phyloP scores from a whole-genome alignment of 345 rosid genomes.

The Eutrema yunnanense region DNA sequence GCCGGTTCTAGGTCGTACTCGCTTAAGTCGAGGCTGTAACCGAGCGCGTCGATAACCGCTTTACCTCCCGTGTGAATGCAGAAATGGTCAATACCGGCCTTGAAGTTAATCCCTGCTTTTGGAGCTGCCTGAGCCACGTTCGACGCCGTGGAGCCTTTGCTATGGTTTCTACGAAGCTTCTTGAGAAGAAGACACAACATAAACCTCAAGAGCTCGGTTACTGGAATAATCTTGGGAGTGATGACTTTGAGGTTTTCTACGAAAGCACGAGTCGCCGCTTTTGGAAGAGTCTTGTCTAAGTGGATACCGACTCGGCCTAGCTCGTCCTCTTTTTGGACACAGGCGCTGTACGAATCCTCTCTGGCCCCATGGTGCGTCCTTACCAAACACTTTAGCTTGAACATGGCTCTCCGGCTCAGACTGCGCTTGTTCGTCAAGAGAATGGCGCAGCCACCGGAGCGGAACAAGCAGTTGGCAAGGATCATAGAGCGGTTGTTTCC shows the following conservation, averaged over 20 bases:
- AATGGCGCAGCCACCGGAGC: constrained; percentile 66
- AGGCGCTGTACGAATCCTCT: constrained; percentile 59
- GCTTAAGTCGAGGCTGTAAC: constrained; percentile 42
- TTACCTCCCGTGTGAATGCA: constrained; percentile 87
- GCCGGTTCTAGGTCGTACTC: constrained; percentile 75
- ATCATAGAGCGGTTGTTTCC: constrained; percentile 76
- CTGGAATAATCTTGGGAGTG: constrained; percentile 54
- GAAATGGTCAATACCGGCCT: constrained; percentile 66
- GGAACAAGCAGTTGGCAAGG: constrained; percentile 64
- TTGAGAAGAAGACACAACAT: constrained; percentile 8
- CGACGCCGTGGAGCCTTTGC: constrained; percentile 21
- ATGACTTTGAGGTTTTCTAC: constrained; percentile 44
- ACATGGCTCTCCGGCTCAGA: constrained; percentile 35
- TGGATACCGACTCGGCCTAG: constrained; percentile 45
- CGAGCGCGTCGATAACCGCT: constrained; percentile 77
- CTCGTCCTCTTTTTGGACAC: constrained; percentile 58
- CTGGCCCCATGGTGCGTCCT: constrained; percentile 50
- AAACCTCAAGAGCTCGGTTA: constrained; percentile 37
- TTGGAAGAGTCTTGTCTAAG: constrained; percentile 45
- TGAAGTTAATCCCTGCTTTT: constrained; percentile 45
- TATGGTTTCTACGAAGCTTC: constrained; percentile 16
- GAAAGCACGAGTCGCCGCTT: constrained; percentile 56
- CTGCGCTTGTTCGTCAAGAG: constrained; percentile 50
- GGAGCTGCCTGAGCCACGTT: constrained; percentile 8
- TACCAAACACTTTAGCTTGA: constrained; percentile 46